These are phyloP conservation scores for Pseudevernia furfuracea DNA, from an alignment of 495 filamentous ascomycete genomes.

Conservation along the genomic window DNA sequence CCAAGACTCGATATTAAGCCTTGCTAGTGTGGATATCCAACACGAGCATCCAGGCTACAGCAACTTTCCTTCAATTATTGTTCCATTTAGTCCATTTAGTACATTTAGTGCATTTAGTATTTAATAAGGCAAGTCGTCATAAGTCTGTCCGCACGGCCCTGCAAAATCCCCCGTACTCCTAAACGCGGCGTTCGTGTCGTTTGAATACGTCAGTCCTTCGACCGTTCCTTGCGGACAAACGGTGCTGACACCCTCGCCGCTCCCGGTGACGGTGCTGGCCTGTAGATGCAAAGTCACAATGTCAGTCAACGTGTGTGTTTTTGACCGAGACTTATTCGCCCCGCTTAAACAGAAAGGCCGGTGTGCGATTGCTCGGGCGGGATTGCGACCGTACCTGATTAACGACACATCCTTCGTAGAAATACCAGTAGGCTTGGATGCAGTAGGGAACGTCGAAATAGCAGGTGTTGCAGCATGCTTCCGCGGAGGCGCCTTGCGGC, in stretches of 20 bases:
- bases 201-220: neutral
- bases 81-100: neutral
- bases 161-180: neutral
- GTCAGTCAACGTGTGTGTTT: too few species aligned
- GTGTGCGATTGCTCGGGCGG: neutral
- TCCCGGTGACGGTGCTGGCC: neutral
- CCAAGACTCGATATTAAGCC: too few species aligned
- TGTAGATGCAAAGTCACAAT: neutral
- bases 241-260: neutral
- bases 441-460: neutral
- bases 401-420: neutral
- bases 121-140: neutral
- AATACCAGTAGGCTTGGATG: constrained; percentile 1
- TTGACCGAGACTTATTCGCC: too few species aligned
- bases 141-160: neutral
- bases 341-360: too few species aligned
- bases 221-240: neutral
- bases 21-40: too few species aligned
- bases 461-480: neutral
- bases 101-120: neutral
- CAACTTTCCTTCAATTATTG: too few species aligned
- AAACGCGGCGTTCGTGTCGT: neutral
- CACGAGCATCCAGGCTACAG: too few species aligned
- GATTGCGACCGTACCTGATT: neutral
- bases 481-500: neutral